phyloP scores from a whole-genome alignment of 2,329 filamentous ascomycete genomes.

The Pezicula radicicola region DNA sequence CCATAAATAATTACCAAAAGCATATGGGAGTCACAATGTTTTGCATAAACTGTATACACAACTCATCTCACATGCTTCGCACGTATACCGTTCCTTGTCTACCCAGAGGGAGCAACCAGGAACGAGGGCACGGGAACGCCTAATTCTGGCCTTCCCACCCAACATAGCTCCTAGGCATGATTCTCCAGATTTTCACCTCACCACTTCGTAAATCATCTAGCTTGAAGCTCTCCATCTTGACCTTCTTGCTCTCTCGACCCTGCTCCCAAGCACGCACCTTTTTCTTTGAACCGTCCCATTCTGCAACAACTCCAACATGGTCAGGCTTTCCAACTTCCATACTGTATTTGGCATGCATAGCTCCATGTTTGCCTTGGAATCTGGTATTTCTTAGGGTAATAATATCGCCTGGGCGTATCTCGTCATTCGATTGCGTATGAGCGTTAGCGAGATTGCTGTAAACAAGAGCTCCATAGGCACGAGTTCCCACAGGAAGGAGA shows the following conservation, averaged over 20 bases:
- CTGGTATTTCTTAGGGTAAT: slow-evolving; percentile 88
- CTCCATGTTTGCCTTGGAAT: slow-evolving; percentile 92
- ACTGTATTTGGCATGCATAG: slow-evolving; percentile 93
- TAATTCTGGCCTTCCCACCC: slow-evolving; percentile 73
- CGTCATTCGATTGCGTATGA: slow-evolving; percentile 82
- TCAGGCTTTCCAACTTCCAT: slow-evolving; percentile 81
- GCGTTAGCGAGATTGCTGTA: slow-evolving; percentile 96
- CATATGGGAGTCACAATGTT: slow-evolving; percentile 9
- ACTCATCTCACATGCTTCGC: neutral
- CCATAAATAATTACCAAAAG: neutral
- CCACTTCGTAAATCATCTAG: slow-evolving; percentile 88
- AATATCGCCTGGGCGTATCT: slow-evolving; percentile 91
- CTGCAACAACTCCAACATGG: slow-evolving; percentile 86
- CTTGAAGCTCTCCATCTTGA: slow-evolving; percentile 91
- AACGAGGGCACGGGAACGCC: neutral
- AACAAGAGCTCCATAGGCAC: slow-evolving; percentile 86
- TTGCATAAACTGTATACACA: slow-evolving; percentile 10
- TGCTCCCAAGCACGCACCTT: slow-evolving; percentile 96
- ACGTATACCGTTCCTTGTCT: neutral
- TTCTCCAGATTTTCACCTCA: slow-evolving; percentile 95
- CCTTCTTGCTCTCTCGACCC: slow-evolving; percentile 87
- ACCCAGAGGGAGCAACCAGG: neutral
- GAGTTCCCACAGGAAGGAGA: slow-evolving; percentile 79
- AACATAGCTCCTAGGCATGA: slow-evolving; percentile 89
- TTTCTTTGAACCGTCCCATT: slow-evolving; percentile 99